Evolutionary conservation across 192 early-diverging fungal species (phyloP), one percentile per base, ranked within the genome.

Genomic region (Funneliformis geosporum): DNA sequence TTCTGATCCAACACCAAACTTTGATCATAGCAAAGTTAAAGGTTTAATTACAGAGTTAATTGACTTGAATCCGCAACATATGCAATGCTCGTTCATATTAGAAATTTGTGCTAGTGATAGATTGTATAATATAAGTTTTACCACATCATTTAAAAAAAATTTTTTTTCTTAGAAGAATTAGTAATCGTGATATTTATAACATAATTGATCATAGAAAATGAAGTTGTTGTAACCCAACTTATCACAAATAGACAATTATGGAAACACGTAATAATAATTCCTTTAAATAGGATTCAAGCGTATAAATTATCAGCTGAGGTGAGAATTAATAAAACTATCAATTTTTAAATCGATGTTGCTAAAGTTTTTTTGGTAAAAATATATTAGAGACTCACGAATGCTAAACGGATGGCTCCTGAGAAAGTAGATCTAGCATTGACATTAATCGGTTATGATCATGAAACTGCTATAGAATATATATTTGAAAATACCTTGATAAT

Each of bases 401-500:
- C 97, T 59, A 93, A 97, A 82, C 87, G 83, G 33, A 70, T 98
- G n/a, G 94, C 92, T 0, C 94, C 95, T 8, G 97, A 92, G 62
- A 93, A 95, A 76, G 96, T 95, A 18, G 91, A 98, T 75, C 83
- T 98, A 6, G 98, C 98, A 0, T 79, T 99, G 61, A 87, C 91
- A 44, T 85, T 99, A 40, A 85, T 99, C 38, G 91, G 92, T 0
- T 97, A 89, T 76, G 93, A 95, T 3, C 83, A 90, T n/a, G 83
- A 89, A 33, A 80, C 78, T 25, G 97, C 97, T 10, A 98, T 99
- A 92, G 85, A 91, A 28, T 98, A 91, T 82, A 94, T 99, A 16
- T 99, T 99, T 89, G 98, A 96, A 8, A 89, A 83, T 60, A 95
- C 97, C 1, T 87, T 99, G 67, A 91, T 99, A 39, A 97, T 96